Evolutionary conservation across 225 moss, liverwort and hornwort species (phyloP), one percentile per base, ranked within the genome.

Genomic region (Antitrichia curtipendula): DNA sequence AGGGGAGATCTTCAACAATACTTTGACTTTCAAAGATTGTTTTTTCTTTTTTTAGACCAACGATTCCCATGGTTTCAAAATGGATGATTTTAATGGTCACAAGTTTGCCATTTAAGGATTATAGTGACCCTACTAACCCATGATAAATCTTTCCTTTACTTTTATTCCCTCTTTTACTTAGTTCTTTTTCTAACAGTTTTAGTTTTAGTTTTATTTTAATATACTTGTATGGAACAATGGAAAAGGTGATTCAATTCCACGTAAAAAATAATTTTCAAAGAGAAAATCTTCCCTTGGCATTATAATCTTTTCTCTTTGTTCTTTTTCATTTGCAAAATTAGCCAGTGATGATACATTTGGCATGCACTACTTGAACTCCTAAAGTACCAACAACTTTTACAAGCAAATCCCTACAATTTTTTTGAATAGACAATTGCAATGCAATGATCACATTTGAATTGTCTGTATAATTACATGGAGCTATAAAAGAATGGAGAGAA

Each of bases 381-480:
- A 19, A 64, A 64, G 64, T 65, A 10, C 6, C 10, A 36, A 36
- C 10, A 36, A 36, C 18, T 34, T 64, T 10, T 1, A 36, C 19
- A 34, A 34, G 9, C 10, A 64, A 64, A 19, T 0, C 4, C 1
- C 1, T 1, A 68, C 1, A 12, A 0, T 38, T n/a, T 68, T 68
- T 22, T 32, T 4, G 1, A 22, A 68, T 68, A 38, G 7, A n/a
- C 12, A 12, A 66, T 0, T 66, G 2, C 0, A 4, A 0, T 68
- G 12, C 0, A 1, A 7, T n/a, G 12, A n/a, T 4, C 1, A 66
- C 66, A 22, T 66, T 38, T 38, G 66, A 38, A n/a, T 0, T 65
- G 2, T n/a, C 0, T 21, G 1, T n/a, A n/a, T 20, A 66, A 0
- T 66, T 66, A 7, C 0, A 0, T 21, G 7, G 6, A 66, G 22